phyloP scores from a whole-genome alignment of 371 early-diverging fungal genomes.

The Mortierella sp. region DNA sequence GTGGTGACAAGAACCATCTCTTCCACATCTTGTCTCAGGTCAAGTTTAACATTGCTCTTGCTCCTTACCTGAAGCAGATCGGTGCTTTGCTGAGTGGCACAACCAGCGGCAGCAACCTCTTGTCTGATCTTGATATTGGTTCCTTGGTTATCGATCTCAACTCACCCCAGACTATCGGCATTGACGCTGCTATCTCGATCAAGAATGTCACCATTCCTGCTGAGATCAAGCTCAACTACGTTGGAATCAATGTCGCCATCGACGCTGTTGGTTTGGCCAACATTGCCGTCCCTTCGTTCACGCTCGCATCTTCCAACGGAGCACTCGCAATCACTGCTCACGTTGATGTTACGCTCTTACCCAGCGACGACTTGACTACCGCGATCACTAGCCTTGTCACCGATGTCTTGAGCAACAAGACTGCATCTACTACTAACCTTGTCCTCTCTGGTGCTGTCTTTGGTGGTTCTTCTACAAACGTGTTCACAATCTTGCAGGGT shows the following conservation, averaged over 20 bases:
- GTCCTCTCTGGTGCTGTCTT: constrained; percentile 36
- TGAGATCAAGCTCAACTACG: constrained; percentile 52
- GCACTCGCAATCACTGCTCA: constrained; percentile 34
- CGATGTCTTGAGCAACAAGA: constrained; percentile 30
- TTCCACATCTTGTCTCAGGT: constrained; percentile 48
- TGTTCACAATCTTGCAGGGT: constrained; percentile 36
- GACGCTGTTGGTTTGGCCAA: constrained; percentile 33
- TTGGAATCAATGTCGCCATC: constrained; percentile 40
- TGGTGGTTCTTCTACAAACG: constrained; percentile 30
- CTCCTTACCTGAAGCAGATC: constrained; percentile 40
- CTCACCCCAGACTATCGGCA: constrained; percentile 46
- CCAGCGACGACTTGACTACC: constrained; percentile 25
- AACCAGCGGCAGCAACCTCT: constrained; percentile 21
- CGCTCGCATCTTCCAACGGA: constrained; percentile 34
- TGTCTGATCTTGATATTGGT: constrained; percentile 48
- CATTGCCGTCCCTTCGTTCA: constrained; percentile 36
- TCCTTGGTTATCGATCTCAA: constrained; percentile 42
- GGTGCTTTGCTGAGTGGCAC: constrained; percentile 30
- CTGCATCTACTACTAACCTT: constrained; percentile 32
- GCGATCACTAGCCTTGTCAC: constrained; percentile 25
- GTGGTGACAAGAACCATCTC: constrained; percentile 45
- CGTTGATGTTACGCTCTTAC: constrained; percentile 29
- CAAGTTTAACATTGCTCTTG: constrained; percentile 39
- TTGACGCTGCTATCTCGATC: constrained; percentile 39
- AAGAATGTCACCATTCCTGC: constrained; percentile 43